Evolutionary conservation across 2,329 filamentous ascomycete species (phyloP).

Genomic region (Ascochyta rabiei): DNA sequence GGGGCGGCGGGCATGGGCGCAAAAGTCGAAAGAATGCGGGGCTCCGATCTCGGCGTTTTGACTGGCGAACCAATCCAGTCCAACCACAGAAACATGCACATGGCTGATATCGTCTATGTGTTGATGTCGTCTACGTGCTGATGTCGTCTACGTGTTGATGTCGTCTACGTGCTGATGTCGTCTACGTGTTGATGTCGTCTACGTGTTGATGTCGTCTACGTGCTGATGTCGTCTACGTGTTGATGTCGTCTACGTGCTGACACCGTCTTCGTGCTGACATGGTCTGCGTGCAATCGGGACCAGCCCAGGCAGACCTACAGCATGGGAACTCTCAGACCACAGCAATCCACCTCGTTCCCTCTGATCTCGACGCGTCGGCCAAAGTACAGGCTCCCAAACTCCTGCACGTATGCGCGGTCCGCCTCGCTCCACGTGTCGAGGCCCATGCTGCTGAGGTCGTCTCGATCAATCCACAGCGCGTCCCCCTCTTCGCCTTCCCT

Average conservation of each 20-base stretch:
- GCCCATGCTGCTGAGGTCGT: constrained; percentile 73
- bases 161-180: too few species aligned
- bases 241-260: too few species aligned
- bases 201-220: too few species aligned
- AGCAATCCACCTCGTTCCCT: constrained; percentile 74
- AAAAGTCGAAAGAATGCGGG: constrained; percentile 17
- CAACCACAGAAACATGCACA: too few species aligned
- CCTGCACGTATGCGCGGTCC: constrained; percentile 72
- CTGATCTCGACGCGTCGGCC: constrained; percentile 67
- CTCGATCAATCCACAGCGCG: constrained; percentile 64
- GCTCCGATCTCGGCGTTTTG: constrained; percentile 5
- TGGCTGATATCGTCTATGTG: too few species aligned
- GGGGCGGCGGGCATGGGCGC: constrained; percentile 12
- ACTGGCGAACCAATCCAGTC: too few species aligned
- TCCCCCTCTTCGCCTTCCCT: constrained; percentile 34
- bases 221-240: too few species aligned
- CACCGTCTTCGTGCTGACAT: too few species aligned
- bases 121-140: too few species aligned
- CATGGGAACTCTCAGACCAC: constrained; percentile 66
- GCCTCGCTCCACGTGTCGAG: constrained; percentile 76
- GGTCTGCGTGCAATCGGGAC: too few species aligned
- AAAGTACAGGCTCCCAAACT: constrained; percentile 70
- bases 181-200: too few species aligned
- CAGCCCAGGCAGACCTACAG: constrained; percentile 22
- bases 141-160: too few species aligned